Conservation (phyloP, 1,284 basidiomycete species). For the Testicularia cyperi region DNA sequence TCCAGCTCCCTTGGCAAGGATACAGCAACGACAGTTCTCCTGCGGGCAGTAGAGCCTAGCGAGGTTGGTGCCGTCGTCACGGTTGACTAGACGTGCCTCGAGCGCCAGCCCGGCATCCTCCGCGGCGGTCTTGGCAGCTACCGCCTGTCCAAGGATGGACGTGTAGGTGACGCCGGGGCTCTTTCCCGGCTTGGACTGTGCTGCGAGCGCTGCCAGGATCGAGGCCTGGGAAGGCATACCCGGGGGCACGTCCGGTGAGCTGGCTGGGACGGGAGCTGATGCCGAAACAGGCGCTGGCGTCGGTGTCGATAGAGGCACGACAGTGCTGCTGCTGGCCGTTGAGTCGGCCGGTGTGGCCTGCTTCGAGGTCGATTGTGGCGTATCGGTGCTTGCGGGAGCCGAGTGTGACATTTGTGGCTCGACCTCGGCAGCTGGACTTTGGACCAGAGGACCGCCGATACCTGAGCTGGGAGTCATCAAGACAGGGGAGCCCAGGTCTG, state of each 20-base stretch:
- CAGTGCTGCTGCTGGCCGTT: too few relatives aligned
- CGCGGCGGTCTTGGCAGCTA: conserved; percentile 55
- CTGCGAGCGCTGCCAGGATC: conserved; percentile 44
- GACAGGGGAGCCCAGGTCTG: not conserved
- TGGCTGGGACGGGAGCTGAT: not conserved
- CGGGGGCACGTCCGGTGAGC: conserved; percentile 11
- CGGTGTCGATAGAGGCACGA: not conserved
- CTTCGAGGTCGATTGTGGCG: too few relatives aligned
- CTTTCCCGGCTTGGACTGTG: conserved; percentile 31
- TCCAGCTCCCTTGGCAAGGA: conserved; percentile 41
- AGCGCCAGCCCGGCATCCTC: conserved; percentile 54
- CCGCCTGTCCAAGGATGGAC: conserved; percentile 53
- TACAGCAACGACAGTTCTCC: conserved; percentile 51
- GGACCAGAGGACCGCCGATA: too few relatives aligned
- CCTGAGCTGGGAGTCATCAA: too few relatives aligned
- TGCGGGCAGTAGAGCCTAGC: conserved; percentile 54
- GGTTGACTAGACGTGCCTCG: conserved; percentile 54
- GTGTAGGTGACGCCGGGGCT: conserved; percentile 34
- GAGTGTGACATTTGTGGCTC: too few relatives aligned
- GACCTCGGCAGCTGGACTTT: too few relatives aligned
- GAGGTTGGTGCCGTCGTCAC: conserved; percentile 41
- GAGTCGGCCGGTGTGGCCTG: too few relatives aligned
- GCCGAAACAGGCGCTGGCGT: not conserved
- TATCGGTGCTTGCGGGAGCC: too few relatives aligned
- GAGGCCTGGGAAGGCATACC: conserved; percentile 41